Base-by-base conservation (phyloP, 768 basidiomycete genomes). In the Galerina sulciceps region DNA sequence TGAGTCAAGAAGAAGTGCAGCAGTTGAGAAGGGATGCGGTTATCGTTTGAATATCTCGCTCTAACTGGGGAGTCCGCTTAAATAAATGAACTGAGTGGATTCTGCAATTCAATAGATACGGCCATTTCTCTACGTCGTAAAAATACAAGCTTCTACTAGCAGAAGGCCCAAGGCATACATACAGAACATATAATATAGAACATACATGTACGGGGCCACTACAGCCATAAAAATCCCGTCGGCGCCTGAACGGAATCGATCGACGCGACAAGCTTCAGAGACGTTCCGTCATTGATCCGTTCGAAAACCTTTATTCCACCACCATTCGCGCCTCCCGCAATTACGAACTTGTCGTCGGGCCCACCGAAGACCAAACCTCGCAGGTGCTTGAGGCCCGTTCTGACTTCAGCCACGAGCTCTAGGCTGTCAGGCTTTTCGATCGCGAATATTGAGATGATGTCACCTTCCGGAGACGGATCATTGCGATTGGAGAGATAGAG, bases 401-500 rank as follows among this genome's bases (percentile, higher is more conserved):
- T 78, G 17, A 91, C 80, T 67, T 93, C 90, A 5, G 72, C 74
- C 10, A 88, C 76, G 41, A 88, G 76, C 58, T 81, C 75, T 2
- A 85, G 77, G 22, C 70, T 65, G 23, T 77, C 77, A 15, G 78
- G 71, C 6, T 78, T 75, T 9, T 76, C 75, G 42, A 87, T 76
- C 6, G 82, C 77, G 73, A 89, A 92, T 34, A 93, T 81, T 5
- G 90, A 80, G 60, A 94, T 84, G 31, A 83, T 83, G 69, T 94
- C 91, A 20, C 91, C 90, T 45, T 81, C 84, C 0, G 84, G 76
- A 18, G 84, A 80, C 4, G 86, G 86, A 65, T 91, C 86, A 64
- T 91, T 87, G 34, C 92, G 81, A 71, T 93, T 94, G 3, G 91
- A 88, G 10, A 84, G 74, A 67, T 91, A 93, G 14, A 93, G 73